These are phyloP conservation scores for Tricholoma sp. DNA, from an alignment of 768 basidiomycete genomes.

Conservation along the genomic window DNA sequence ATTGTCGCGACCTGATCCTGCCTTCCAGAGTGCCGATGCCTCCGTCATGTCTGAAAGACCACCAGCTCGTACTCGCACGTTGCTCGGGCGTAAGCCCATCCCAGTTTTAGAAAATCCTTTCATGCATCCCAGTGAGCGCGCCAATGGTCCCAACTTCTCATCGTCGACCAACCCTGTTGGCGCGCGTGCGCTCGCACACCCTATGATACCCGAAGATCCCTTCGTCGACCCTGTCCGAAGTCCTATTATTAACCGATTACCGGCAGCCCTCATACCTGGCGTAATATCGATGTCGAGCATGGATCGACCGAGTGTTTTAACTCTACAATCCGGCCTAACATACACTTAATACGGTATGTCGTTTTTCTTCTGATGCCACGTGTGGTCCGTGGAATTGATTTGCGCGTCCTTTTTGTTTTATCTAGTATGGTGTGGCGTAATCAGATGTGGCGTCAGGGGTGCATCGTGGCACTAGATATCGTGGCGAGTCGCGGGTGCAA, in stretches of 20 bases:
- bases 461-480: too few relatives aligned
- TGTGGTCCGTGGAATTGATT: not conserved
- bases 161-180: not conserved
- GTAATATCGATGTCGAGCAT: not conserved
- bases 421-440: not conserved
- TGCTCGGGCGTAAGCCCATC: slow-evolving; percentile 8
- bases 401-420: not conserved
- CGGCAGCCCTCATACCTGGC: not conserved
- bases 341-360: not conserved
- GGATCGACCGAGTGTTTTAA: not conserved
- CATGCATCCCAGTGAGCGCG: not conserved
- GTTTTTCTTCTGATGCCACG: not conserved
- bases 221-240: slow-evolving; percentile 10
- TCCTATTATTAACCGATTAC: not conserved
- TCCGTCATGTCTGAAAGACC: slow-evolving; percentile 4
- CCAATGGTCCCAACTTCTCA: not conserved
- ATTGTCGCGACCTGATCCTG: not conserved
- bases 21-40: not conserved
- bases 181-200: not conserved
- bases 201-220: slow-evolving; percentile 6
- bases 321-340: not conserved
- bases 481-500: not conserved
- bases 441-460: not conserved
- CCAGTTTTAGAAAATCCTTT: slow-evolving; percentile 9
- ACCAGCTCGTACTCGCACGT: not conserved